These are phyloP conservation scores for Beauveria sp. DNA, from an alignment of 2,329 filamentous ascomycete species.

Conservation along the genomic window DNA sequence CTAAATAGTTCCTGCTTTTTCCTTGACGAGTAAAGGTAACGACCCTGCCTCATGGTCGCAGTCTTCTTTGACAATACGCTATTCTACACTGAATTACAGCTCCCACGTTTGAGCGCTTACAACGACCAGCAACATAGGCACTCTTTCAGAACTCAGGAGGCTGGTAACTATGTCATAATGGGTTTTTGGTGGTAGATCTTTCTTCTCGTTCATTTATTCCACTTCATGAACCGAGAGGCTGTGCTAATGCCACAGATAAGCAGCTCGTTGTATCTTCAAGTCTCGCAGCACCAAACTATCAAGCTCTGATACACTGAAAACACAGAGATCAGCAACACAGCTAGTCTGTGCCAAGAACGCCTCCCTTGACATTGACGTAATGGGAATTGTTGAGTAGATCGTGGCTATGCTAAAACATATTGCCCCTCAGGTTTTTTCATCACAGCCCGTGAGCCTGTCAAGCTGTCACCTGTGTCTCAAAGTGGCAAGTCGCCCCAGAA, in stretches of 20 bases:
- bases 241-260: neutral
- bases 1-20: too few relatives aligned
- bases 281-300: neutral
- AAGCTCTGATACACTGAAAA: neutral
- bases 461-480: neutral
- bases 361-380: neutral
- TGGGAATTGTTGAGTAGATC: neutral
- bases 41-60: too few relatives aligned
- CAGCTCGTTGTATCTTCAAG: neutral
- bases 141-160: neutral
- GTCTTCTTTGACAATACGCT: neutral
- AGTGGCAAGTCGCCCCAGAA: neutral
- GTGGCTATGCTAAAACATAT: conserved; percentile 4
- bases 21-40: too few relatives aligned
- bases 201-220: neutral
- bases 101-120: neutral
- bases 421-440: neutral
- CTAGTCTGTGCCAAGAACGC: neutral
- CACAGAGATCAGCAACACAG: neutral
- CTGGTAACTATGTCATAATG: neutral
- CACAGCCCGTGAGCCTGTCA: too few relatives aligned
- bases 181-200: neutral
- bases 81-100: neutral
- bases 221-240: neutral
- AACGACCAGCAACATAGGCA: neutral